Evolutionary conservation across 768 basidiomycete species (phyloP).

Genomic region (Collybiopsis luxurians): DNA sequence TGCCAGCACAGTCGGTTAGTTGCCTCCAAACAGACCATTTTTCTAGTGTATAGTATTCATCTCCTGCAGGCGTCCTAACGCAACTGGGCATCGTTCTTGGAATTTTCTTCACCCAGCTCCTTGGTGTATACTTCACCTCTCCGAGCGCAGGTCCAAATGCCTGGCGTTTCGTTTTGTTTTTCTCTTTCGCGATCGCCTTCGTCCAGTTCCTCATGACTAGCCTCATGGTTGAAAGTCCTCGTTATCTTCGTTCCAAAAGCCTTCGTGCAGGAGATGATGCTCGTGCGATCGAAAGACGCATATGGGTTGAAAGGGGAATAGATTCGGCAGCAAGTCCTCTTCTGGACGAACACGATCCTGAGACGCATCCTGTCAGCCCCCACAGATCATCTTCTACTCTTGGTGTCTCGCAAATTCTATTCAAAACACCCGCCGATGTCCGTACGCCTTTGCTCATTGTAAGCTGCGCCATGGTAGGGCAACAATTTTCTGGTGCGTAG

Average conservation of each 20-base stretch:
- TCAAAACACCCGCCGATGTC: slow-evolving; percentile 43
- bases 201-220: slow-evolving; percentile 55
- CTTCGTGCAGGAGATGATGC: slow-evolving; percentile 45
- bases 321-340: slow-evolving; percentile 4
- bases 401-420: slow-evolving; percentile 52
- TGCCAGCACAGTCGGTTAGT: slow-evolving; percentile 68
- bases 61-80: slow-evolving; percentile 63
- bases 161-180: slow-evolving; percentile 71
- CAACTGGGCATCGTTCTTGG: slow-evolving; percentile 84
- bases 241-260: slow-evolving; percentile 52
- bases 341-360: slow-evolving; percentile 22
- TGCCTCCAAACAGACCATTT: not conserved
- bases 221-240: slow-evolving; percentile 67
- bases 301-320: slow-evolving; percentile 46
- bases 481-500: slow-evolving; percentile 72
- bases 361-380: slow-evolving; percentile 24
- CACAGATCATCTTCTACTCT: slow-evolving; percentile 20
- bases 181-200: slow-evolving; percentile 55
- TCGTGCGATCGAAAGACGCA: slow-evolving; percentile 34
- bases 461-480: slow-evolving; percentile 69
- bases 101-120: slow-evolving; percentile 80
- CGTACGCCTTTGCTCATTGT: slow-evolving; percentile 63
- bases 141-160: slow-evolving; percentile 63
- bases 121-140: slow-evolving; percentile 70
- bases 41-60: not conserved